A percentile compares a stretch with the other conserved stretches of the same genome.
These are phyloP conservation scores for Ophiobolus disseminans DNA, from an alignment of 2,329 filamentous ascomycete genomes.

Conservation along the genomic window DNA sequence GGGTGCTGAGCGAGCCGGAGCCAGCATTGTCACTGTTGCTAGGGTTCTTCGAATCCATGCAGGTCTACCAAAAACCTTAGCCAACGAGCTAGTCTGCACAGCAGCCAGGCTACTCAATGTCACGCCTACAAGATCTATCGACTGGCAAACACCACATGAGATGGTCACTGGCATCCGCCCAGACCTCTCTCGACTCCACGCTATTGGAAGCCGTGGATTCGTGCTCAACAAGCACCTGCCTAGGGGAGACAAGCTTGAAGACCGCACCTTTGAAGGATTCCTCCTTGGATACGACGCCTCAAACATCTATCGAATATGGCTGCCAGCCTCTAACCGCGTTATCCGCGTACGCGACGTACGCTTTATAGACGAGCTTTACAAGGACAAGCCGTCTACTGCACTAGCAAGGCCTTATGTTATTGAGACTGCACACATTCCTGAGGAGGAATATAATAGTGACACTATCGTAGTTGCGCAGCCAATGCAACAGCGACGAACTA, in stretches of 20 bases:
- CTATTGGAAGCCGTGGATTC: too few species aligned
- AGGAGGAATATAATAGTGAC: too few species aligned
- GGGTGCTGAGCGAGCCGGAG: slow-evolving; percentile 6
- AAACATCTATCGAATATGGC: slow-evolving; percentile 18
- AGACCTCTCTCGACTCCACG: too few species aligned
- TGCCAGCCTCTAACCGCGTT: slow-evolving; percentile 6
- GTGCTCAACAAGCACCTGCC: slow-evolving; percentile 1
- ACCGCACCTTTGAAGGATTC: slow-evolving; percentile 16
- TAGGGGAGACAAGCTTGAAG: slow-evolving; percentile 8
- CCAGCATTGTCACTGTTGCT: slow-evolving; percentile 5
- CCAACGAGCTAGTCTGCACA: slow-evolving; percentile 8
- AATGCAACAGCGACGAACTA: neutral
- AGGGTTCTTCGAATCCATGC: too few species aligned
- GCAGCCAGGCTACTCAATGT: slow-evolving; percentile 16
- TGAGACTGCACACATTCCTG: neutral
- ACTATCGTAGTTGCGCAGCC: neutral
- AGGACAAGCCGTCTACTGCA: slow-evolving; percentile 1
- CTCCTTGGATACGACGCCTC: slow-evolving; percentile 18
- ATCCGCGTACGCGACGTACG: slow-evolving; percentile 11
- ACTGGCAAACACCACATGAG: too few species aligned
- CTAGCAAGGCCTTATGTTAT: neutral
- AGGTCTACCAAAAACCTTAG: slow-evolving; percentile 10
- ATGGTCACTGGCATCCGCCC: too few species aligned
- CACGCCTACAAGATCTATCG: slow-evolving; percentile 9
- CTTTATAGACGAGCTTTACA: slow-evolving; percentile 5